Percentiles rank a stretch among this genome's conserved stretches.
phyloP scores from a whole-genome alignment of 225 moss, liverwort and hornwort species.

The Straminergon stramineum region DNA sequence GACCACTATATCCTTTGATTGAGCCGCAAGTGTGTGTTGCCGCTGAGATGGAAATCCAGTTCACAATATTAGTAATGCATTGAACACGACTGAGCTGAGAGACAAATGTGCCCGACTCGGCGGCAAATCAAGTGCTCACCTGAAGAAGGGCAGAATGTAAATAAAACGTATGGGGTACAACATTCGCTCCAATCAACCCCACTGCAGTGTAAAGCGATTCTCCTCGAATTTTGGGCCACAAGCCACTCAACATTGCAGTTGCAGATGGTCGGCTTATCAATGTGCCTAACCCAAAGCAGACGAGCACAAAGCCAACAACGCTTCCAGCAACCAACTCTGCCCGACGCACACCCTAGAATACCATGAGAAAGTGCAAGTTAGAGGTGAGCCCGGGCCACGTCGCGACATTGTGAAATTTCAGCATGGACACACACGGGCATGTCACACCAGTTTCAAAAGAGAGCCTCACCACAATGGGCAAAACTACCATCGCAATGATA shows the following conservation, averaged over 20 bases:
- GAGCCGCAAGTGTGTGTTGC: slow-evolving; percentile 8
- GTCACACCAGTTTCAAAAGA: not conserved
- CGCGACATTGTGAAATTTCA: not conserved
- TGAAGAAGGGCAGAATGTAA: slow-evolving; percentile 77
- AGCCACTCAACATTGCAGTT: slow-evolving; percentile 30
- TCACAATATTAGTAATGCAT: not conserved
- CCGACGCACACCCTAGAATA: slow-evolving; percentile 48
- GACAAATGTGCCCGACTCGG: not conserved
- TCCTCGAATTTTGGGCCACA: slow-evolving; percentile 67
- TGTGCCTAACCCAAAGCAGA: slow-evolving; percentile 57
- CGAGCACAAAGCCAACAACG: slow-evolving; percentile 51
- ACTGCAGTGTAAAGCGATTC: slow-evolving; percentile 69
- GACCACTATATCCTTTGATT: slow-evolving; percentile 35
- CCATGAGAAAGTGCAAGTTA: not conserved
- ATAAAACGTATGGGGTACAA: slow-evolving; percentile 78
- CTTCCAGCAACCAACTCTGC: slow-evolving; percentile 45
- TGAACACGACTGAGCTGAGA: not conserved
- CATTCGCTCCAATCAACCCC: slow-evolving; percentile 71
- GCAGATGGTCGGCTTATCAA: slow-evolving; percentile 39
- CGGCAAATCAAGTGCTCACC: slow-evolving; percentile 14
- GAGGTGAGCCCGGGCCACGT: not conserved
- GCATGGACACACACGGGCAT: not conserved
- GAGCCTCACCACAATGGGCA: slow-evolving; percentile 58
- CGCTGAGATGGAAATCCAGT: slow-evolving; percentile 4
- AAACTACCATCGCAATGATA: slow-evolving; percentile 38